These are phyloP conservation scores for Exophiala alcalophila DNA, from an alignment of 2,329 filamentous ascomycete genomes.

Conservation along the genomic window DNA sequence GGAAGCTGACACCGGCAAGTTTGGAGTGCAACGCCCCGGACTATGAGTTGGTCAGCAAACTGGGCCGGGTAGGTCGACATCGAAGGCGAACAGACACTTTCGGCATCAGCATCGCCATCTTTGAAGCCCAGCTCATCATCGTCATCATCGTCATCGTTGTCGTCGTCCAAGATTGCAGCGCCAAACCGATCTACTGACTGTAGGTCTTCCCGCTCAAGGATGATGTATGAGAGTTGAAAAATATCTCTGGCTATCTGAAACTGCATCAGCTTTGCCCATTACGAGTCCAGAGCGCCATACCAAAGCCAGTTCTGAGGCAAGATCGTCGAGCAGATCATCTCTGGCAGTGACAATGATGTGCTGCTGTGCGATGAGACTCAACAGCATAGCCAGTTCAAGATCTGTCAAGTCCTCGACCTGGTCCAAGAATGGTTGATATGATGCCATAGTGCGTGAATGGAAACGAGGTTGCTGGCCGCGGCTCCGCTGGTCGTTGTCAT, in stretches of 20 bases:
- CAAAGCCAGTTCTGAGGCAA: conserved; percentile 71
- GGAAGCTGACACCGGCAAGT: conserved; percentile 16
- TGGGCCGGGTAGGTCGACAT: not conserved
- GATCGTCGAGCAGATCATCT: conserved; percentile 57
- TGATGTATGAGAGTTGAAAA: conserved; percentile 68
- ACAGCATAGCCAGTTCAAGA: conserved; percentile 78
- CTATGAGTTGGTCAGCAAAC: conserved; percentile 5
- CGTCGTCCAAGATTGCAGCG: conserved; percentile 59
- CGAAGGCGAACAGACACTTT: conserved; percentile 3
- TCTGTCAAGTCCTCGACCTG: conserved; percentile 78
- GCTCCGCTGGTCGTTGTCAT: conserved; percentile 1
- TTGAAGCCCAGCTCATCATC: conserved; percentile 9
- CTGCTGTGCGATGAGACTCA: conserved; percentile 76
- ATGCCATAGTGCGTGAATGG: conserved; percentile 53
- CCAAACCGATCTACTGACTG: conserved; percentile 82
- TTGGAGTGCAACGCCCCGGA: conserved; percentile 14
- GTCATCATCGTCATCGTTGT: conserved; percentile 28
- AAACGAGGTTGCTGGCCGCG: no score
- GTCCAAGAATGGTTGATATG: conserved; percentile 59
- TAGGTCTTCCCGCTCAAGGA: conserved; percentile 68
- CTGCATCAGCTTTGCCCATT: conserved; percentile 1
- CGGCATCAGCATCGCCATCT: conserved; percentile 22
- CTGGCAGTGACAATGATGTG: conserved; percentile 85
- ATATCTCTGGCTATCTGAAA: conserved; percentile 62
- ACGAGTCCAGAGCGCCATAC: conserved; percentile 44